phyloP scores from a whole-genome alignment of 352 stramenopile species.

The Pythium phragmitis region DNA sequence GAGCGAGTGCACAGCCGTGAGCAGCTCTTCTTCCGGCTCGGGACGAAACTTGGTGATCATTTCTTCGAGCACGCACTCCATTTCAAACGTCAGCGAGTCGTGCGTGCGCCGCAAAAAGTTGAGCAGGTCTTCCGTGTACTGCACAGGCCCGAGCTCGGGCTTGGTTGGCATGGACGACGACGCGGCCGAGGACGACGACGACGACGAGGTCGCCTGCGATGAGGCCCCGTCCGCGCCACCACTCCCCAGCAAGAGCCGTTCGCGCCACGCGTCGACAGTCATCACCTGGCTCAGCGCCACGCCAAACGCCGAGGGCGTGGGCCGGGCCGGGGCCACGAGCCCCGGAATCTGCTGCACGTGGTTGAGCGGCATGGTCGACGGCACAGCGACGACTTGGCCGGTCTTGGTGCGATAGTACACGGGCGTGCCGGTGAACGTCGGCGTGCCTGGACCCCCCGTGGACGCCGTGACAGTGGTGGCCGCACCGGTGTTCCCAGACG shows the following conservation, averaged over 20 bases:
- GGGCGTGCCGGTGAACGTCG: slow-evolving; percentile 24
- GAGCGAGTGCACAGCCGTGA: slow-evolving; percentile 94
- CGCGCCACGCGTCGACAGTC: slow-evolving; percentile 68
- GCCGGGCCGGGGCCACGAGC: slow-evolving; percentile 62
- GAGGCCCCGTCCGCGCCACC: neutral
- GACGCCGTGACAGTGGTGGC: slow-evolving; percentile 1
- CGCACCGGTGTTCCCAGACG: slow-evolving; percentile 11
- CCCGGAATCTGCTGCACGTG: slow-evolving; percentile 75
- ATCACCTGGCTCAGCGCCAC: slow-evolving; percentile 56
- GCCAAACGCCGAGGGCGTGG: slow-evolving; percentile 70
- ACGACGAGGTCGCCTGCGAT: neutral
- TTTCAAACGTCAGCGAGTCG: slow-evolving; percentile 89
- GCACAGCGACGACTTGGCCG: slow-evolving; percentile 74
- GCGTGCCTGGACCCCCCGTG: slow-evolving; percentile 22
- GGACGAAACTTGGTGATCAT: slow-evolving; percentile 97
- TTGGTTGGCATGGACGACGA: slow-evolving; percentile 29
- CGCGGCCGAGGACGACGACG: neutral
- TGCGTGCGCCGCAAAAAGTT: slow-evolving; percentile 92
- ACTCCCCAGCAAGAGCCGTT: slow-evolving; percentile 26
- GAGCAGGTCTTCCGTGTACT: slow-evolving; percentile 93
- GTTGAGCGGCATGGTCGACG: slow-evolving; percentile 46
- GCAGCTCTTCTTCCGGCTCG: slow-evolving; percentile 96
- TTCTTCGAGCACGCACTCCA: slow-evolving; percentile 98
- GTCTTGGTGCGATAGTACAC: slow-evolving; percentile 84
- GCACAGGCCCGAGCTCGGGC: slow-evolving; percentile 74